These are phyloP conservation scores for Solanum piurae DNA, from an alignment of 257 asterid genomes.

Conservation along the genomic window DNA sequence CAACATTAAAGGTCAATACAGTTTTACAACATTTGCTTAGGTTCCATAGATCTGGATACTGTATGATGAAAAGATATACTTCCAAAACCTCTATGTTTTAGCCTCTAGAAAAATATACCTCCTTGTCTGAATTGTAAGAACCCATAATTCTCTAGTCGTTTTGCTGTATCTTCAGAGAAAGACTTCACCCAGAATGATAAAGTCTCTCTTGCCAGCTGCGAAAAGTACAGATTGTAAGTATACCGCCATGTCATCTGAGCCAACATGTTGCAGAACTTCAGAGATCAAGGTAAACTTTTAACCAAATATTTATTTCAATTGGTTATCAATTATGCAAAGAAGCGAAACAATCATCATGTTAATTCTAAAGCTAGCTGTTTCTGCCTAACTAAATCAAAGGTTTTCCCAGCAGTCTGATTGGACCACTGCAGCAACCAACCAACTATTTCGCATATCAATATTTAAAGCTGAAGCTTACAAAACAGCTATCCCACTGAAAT, in stretches of 20 bases:
- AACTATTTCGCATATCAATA: not conserved
- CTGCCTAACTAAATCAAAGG: not conserved
- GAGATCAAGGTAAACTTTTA: not conserved
- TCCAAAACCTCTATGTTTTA: not conserved
- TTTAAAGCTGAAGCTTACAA: not conserved
- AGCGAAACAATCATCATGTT: not conserved
- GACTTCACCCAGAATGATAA: slow-evolving; percentile 97
- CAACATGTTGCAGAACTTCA: not conserved
- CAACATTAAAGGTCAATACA: not conserved
- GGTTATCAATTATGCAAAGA: not conserved
- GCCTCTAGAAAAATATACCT: slow-evolving; percentile 37
- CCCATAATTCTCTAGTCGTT: slow-evolving; percentile 95
- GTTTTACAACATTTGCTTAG: not conserved
- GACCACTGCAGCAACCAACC: not conserved
- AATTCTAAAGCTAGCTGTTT: not conserved
- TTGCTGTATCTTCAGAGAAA: slow-evolving; percentile 95
- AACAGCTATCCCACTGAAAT: not conserved
- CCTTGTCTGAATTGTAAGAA: slow-evolving; percentile 97
- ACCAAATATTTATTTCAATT: not conserved
- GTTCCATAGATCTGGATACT: not conserved
- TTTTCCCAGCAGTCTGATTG: not conserved
- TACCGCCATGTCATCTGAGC: not conserved
- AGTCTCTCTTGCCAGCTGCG: slow-evolving; percentile 94
- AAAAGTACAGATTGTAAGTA: not conserved
- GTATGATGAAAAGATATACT: not conserved